phyloP scores from a whole-genome alignment of 495 filamentous ascomycete species.

The Parathielavia appendiculata region DNA sequence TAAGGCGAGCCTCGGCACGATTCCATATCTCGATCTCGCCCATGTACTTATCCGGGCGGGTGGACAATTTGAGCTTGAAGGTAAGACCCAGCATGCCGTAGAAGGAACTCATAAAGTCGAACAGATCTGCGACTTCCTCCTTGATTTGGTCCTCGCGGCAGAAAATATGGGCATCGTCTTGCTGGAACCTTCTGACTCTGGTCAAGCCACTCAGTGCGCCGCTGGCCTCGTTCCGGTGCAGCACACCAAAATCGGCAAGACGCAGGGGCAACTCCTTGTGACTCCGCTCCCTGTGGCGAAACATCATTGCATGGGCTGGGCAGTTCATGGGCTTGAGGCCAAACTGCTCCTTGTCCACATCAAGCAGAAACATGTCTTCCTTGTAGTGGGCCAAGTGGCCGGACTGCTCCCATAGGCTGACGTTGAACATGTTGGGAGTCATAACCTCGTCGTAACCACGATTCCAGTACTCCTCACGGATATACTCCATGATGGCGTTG shows the following conservation, averaged over 20 bases:
- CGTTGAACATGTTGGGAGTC: slow-evolving; percentile 93
- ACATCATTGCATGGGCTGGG: slow-evolving; percentile 49
- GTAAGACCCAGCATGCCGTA: slow-evolving; percentile 89
- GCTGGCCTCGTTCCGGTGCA: slow-evolving; percentile 92
- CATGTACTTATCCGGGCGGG: slow-evolving; percentile 86
- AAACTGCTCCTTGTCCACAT: slow-evolving; percentile 82
- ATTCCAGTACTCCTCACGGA: slow-evolving; percentile 84
- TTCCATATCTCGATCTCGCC: slow-evolving; percentile 86
- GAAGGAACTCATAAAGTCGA: slow-evolving; percentile 77
- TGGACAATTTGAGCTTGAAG: slow-evolving; percentile 96
- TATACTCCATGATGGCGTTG: slow-evolving; percentile 75
- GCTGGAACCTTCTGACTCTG: slow-evolving; percentile 85
- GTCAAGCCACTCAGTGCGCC: slow-evolving; percentile 88
- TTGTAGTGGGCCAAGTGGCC: slow-evolving; percentile 95
- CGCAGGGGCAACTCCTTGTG: slow-evolving; percentile 86
- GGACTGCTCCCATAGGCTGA: slow-evolving; percentile 83
- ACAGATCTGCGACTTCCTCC: slow-evolving; percentile 77
- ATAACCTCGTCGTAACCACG: slow-evolving; percentile 93
- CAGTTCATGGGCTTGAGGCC: slow-evolving; percentile 98
- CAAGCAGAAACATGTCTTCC: slow-evolving; percentile 93
- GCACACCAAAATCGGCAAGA: slow-evolving; percentile 90
- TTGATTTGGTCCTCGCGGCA: slow-evolving; percentile 54
- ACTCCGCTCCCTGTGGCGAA: slow-evolving; percentile 54
- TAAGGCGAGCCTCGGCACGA: slow-evolving; percentile 72
- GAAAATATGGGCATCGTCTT: slow-evolving; percentile 91